These are phyloP conservation scores for Cutaneotrichosporon daszewskae DNA, from an alignment of 1,284 basidiomycete species.

Conservation along the genomic window DNA sequence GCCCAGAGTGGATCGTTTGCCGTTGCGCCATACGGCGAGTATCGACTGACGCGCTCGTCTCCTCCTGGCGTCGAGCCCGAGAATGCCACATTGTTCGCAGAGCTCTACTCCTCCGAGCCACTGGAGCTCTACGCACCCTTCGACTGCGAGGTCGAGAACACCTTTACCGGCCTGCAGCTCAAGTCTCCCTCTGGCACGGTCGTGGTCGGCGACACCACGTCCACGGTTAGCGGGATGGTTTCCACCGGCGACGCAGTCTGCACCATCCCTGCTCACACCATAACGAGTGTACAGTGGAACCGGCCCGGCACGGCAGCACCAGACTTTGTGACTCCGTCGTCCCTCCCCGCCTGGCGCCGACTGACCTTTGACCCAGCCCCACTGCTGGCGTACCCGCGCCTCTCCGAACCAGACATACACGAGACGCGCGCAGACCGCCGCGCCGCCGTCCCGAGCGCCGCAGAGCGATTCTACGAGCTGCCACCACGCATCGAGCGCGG, in stretches of 20 bases:
- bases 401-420: background rate
- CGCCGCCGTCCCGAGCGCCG: constrained; percentile 3
- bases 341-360: constrained; percentile 1
- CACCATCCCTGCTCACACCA: no score
- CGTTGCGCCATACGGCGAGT: constrained; percentile 9
- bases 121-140: no score
- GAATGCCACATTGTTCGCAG: constrained; percentile 1
- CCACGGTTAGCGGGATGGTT: no score
- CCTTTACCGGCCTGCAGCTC: no score
- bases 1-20: no score
- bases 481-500: constrained; percentile 11
- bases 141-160: no score
- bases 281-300: constrained; percentile 6
- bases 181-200: no score
- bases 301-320: background rate
- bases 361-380: constrained; percentile 6
- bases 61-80: background rate
- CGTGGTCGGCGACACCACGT: no score
- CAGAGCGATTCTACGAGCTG: constrained; percentile 8
- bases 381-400: background rate
- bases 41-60: background rate
- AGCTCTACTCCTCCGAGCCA: no score
- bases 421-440: background rate
- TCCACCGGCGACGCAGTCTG: no score
- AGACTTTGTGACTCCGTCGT: background rate